These are phyloP conservation scores for Aspergillus niger DNA, from an alignment of 2,329 filamentous ascomycete genomes.

Conservation along the genomic window DNA sequence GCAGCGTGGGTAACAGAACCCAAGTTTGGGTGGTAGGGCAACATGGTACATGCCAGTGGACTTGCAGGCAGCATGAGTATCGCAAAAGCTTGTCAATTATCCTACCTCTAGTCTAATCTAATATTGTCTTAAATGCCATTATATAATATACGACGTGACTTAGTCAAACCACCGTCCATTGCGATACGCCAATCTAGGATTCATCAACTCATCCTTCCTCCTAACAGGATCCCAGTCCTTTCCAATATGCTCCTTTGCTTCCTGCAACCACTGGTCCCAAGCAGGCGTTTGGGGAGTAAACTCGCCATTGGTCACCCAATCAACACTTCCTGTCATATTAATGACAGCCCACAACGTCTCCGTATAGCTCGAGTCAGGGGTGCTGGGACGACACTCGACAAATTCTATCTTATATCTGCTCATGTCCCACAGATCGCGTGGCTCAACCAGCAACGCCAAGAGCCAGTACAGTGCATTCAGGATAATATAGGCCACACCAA, in stretches of 20 bases:
- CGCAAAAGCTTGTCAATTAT: too few species aligned
- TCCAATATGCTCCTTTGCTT: conserved; percentile 20
- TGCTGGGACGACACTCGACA: conserved; percentile 26
- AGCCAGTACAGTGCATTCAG: conserved; percentile 64
- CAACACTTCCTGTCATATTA: conserved; percentile 53
- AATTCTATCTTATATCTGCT: conserved; percentile 48
- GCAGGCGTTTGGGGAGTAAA: conserved; percentile 55
- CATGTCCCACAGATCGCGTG: conserved; percentile 59
- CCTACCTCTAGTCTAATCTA: too few species aligned
- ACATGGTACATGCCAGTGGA: too few species aligned
- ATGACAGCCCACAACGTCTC: conserved; percentile 63
- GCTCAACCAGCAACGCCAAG: conserved; percentile 52
- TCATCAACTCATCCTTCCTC: neutral
- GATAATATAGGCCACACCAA: conserved; percentile 59
- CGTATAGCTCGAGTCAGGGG: conserved; percentile 50
- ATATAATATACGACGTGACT: too few species aligned
- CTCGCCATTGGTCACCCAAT: conserved; percentile 57
- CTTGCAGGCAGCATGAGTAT: too few species aligned
- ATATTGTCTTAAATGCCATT: too few species aligned
- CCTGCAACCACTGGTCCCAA: conserved; percentile 57
- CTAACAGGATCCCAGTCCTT: neutral
- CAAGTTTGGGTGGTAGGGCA: too few species aligned
- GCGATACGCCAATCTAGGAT: neutral
- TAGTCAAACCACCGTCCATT: neutral
- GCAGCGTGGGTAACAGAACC: too few species aligned